Conservation (phyloP, 345 rosid genomes). For the Gossypium ekmanianum region DNA sequence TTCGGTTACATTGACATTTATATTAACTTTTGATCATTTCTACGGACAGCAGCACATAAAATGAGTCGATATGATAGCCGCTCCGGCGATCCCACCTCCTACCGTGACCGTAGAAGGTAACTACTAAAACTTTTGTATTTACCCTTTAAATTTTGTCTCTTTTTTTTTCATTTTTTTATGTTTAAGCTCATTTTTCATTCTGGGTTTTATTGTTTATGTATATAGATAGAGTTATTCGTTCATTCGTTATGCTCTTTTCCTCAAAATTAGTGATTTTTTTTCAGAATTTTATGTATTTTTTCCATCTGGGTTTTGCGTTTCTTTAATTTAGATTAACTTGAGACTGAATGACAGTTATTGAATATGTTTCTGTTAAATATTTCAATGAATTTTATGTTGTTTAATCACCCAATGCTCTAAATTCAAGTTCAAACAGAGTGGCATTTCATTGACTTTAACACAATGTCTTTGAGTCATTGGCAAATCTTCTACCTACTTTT, state of each 20-base stretch:
- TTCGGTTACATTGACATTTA: neutral
- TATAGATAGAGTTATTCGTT: neutral
- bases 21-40: slow-evolving; percentile 6
- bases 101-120: slow-evolving; percentile 92
- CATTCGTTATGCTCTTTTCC: neutral
- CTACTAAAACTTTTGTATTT: neutral
- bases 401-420: neutral
- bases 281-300: neutral
- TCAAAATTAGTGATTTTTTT: neutral
- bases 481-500: neutral
- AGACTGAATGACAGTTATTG: neutral
- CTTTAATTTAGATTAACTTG: neutral
- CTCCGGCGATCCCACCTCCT: slow-evolving; percentile 79
- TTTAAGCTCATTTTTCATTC: neutral
- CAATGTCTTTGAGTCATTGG: neutral
- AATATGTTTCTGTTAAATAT: neutral
- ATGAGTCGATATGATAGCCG: slow-evolving; percentile 99
- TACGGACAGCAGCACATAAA: slow-evolving; percentile 10
- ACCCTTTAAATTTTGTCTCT: neutral
- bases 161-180: neutral
- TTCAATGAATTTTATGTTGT: neutral
- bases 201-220: slow-evolving; percentile 2
- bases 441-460: neutral
- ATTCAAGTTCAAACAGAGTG: neutral
- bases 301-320: neutral